Conservation (phyloP, 2,329 filamentous ascomycete species). For the Didymella segeticola region DNA sequence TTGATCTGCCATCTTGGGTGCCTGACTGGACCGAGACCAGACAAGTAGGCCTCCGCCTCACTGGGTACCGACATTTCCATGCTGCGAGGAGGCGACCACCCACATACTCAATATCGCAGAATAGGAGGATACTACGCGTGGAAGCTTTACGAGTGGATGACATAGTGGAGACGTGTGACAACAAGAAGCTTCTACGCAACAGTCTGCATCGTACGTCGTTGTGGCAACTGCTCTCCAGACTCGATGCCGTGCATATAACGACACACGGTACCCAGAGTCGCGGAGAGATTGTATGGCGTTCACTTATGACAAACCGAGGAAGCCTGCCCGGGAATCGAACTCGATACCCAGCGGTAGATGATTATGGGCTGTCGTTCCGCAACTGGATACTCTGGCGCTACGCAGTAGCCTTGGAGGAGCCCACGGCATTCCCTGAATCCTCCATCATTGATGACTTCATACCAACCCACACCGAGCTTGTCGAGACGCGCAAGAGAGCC, state of each 20-base stretch:
- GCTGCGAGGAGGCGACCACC: conserved; percentile 3
- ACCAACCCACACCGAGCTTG: conserved; percentile 8
- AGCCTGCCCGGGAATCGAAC: not conserved
- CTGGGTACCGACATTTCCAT: conserved; percentile 20
- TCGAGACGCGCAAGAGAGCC: not conserved
- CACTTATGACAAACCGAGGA: conserved; percentile 20
- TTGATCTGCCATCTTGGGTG: conserved; percentile 27
- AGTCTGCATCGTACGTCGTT: conserved; percentile 10
- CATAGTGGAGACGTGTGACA: conserved; percentile 8
- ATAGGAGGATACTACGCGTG: conserved; percentile 10
- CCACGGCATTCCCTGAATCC: not conserved
- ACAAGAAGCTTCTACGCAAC: conserved; percentile 10
- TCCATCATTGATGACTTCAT: not conserved
- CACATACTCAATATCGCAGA: not conserved
- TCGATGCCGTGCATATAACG: conserved; percentile 3
- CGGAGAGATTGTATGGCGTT: conserved; percentile 22
- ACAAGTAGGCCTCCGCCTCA: conserved; percentile 17
- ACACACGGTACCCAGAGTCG: conserved; percentile 9
- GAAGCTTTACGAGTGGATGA: conserved; percentile 12
- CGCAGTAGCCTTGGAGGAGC: not conserved
- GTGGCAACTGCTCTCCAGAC: conserved; percentile 13
- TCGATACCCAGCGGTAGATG: conserved; percentile 10
- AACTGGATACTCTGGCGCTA: conserved; percentile 25
- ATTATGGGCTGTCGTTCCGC: conserved; percentile 13
- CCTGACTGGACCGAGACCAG: conserved; percentile 25